Base-by-base conservation (phyloP, 2,329 filamentous ascomycete species). In the Sarocladium brachiariae region DNA sequence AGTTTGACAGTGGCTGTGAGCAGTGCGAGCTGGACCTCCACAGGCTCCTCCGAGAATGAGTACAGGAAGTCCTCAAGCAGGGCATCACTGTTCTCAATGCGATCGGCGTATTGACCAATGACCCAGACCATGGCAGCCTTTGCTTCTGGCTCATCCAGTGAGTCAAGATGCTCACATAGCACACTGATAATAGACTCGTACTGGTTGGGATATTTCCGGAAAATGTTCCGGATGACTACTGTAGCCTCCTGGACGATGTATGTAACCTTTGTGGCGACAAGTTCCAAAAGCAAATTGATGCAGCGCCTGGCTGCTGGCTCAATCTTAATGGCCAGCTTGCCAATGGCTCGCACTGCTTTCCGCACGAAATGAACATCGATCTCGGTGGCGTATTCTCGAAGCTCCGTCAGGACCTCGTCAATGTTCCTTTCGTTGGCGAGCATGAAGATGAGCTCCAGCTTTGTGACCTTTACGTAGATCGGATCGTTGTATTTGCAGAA, bases 401-500 rank as follows among this genome's bases (percentile, higher is more conserved):
- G 71, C 66, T 99, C 93, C 2, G 91, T 95, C 57, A 99, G 70
- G 1, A 99, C 93, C 63, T 97, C 89, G 46, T 89, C 86, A 59
- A 99, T 99, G 65, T 99, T 99, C 61, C 85, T 87, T 68, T 96
- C 90, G 30, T 83, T 96, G 7, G 93, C 93, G 53, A 99, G 79
- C 93, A 97, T 99, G 69, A 99, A 99, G 58, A 99, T 97, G 59
- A 99, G 80, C 70, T 99, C 93, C 47, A 99, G 78, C 70, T 99
- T 99, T 14, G 93, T 99, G 49, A 99, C 93, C 69, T 99, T 99
- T 71, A 99, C 93, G 66, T 97, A 99, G 56, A 99, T 99, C 0
- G 93, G 93, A 63, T 99, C 93, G 66, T 99, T 99, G 71, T 99
- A 99, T 76, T 99, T 99, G 82, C 93, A 99, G 71, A 99, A 99